Base-by-base conservation (phyloP, 1,139 yeast species). In the Pneumocystis oryctolagi region DNA sequence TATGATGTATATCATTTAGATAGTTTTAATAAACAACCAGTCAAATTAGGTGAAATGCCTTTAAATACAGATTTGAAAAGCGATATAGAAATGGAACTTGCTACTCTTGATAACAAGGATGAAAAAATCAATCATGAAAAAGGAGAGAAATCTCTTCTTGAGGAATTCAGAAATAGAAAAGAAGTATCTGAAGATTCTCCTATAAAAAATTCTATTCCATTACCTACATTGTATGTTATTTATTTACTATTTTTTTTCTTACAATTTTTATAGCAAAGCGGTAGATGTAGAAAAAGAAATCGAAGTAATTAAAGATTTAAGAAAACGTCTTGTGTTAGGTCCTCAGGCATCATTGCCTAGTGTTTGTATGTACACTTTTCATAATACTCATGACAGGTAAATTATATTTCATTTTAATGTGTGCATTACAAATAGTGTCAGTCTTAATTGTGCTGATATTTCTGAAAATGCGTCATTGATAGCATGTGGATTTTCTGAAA, bases 291-390 rank as follows among this genome's bases (percentile, higher is more conserved):
- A 85, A 70, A 76, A 87, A 65, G 90, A 87, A 70, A 84, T 92
- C 18, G 78, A 83, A 66, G 82, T 84, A 65, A 87, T 92, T 55
- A 88, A 84, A 68, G 97, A 92, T 73, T 83, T 94, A 5, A 79
- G 96, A 66, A 82, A 86, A 59, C 82, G 86, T 66, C 82, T 92
- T 62, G 80, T 79, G 66, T 74, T 92, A 63, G 82, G 80, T 39
- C 74, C 83, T 1, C 75, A 83, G 35, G 96, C 88, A 73, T 86
- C 95, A 0, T 81, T 94, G 34, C 99, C 99, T 14, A 87, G 95
- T 64, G 96, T 92, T 56, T 92, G 98, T 74, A 89, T 92, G 96
- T 94, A 92, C 76, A 92, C 98, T 0, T 90, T 94, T 76, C 98
- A 92, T 78, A 92, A 94, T 74, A 87, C 97, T 9, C 65, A 69